These are phyloP conservation scores for Arxiozyma heterogenica DNA, from an alignment of 1,139 yeast species.

Conservation along the genomic window DNA sequence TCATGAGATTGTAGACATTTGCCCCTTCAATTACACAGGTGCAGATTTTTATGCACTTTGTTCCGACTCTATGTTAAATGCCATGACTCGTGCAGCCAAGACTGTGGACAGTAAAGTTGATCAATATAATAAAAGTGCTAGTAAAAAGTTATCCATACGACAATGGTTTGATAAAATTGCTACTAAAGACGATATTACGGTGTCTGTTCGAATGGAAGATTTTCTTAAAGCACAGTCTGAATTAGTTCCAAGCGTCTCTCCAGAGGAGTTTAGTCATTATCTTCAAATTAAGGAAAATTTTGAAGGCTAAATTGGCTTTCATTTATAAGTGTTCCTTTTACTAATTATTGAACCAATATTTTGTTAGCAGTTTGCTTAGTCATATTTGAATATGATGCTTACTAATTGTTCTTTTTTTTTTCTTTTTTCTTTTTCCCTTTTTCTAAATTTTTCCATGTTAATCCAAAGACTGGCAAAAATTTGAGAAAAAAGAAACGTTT, in stretches of 20 bases:
- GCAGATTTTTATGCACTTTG: slow-evolving; percentile 96
- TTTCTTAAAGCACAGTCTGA: slow-evolving; percentile 65
- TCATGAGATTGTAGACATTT: slow-evolving; percentile 49
- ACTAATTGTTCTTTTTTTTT: too few species aligned
- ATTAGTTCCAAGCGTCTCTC: slow-evolving; percentile 76
- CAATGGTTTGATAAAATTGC: slow-evolving; percentile 93
- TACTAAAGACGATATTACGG: slow-evolving; percentile 54
- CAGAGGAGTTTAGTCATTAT: slow-evolving; percentile 79
- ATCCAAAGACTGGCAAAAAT: too few species aligned
- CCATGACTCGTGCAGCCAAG: slow-evolving; percentile 83
- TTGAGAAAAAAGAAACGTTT: not conserved
- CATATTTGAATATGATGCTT: not conserved
- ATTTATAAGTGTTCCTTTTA: not conserved
- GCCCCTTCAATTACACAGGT: slow-evolving; percentile 89
- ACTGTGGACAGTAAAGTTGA: slow-evolving; percentile 62
- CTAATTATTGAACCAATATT: not conserved
- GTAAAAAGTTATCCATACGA: slow-evolving; percentile 46
- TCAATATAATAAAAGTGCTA: slow-evolving; percentile 38
- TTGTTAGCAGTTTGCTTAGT: not conserved
- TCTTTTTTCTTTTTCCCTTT: too few species aligned
- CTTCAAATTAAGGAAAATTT: slow-evolving; percentile 67
- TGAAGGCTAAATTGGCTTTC: slow-evolving; percentile 32
- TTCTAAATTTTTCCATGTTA: not conserved
- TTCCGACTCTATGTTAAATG: slow-evolving; percentile 89
- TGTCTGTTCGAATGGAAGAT: slow-evolving; percentile 60